These are phyloP conservation scores for Ascochyta lentis DNA, from an alignment of 2,329 filamentous ascomycete species.

Conservation along the genomic window DNA sequence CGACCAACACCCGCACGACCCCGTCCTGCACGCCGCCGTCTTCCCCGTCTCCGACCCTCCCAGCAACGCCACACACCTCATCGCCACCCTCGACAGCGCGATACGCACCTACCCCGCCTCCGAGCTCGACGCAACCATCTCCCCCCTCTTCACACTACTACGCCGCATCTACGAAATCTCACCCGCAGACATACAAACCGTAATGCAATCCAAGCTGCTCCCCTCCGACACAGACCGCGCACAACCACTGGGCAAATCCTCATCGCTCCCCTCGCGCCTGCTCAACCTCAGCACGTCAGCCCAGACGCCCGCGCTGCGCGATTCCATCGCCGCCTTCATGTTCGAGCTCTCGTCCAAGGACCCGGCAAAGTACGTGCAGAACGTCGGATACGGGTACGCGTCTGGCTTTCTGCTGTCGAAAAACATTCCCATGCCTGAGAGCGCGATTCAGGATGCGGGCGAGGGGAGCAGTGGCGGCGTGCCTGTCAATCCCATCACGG, in stretches of 20 bases:
- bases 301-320: constrained; percentile 72
- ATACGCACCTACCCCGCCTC: constrained; percentile 68
- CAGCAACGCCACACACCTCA: constrained; percentile 67
- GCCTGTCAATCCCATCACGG: constrained; percentile 82
- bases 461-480: constrained; percentile 38
- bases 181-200: constrained; percentile 65
- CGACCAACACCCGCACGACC: constrained; percentile 47
- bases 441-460: constrained; percentile 58
- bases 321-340: constrained; percentile 77
- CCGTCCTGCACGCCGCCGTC: constrained; percentile 58
- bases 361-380: constrained; percentile 79
- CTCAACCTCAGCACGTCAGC: constrained; percentile 80
- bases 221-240: constrained; percentile 79
- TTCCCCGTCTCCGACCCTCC: constrained; percentile 71
- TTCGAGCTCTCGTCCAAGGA: constrained; percentile 88
- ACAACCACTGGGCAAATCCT: constrained; percentile 76
- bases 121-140: constrained; percentile 74
- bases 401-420: constrained; percentile 88
- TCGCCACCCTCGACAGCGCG: constrained; percentile 73
- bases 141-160: constrained; percentile 77
- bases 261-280: constrained; percentile 76
- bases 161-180: constrained; percentile 74
- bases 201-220: constrained; percentile 72
- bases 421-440: constrained; percentile 77
- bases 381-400: constrained; percentile 94